Conservation (phyloP, 2,329 filamentous ascomycete species). For the Colletotrichum phormii region DNA sequence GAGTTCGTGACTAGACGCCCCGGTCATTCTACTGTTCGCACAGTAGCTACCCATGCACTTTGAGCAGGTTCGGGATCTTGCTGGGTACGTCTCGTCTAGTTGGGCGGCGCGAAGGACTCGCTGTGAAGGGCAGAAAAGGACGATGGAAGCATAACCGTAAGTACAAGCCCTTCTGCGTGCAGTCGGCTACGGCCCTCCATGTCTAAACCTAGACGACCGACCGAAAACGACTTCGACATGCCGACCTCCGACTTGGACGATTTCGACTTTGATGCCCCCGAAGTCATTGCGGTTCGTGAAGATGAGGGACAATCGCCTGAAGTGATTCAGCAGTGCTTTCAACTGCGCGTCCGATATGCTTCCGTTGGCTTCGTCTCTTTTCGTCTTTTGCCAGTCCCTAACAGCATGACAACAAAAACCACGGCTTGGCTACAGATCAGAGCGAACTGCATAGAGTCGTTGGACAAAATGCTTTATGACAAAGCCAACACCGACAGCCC, state of each 20-base stretch:
- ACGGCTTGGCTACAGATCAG: neutral
- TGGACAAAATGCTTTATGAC: neutral
- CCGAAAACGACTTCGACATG: neutral
- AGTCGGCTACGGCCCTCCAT: neutral
- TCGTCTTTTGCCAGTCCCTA: neutral
- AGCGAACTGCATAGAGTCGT: neutral
- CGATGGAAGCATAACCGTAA: neutral
- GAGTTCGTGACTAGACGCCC: constrained; percentile 10
- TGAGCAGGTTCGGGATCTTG: constrained; percentile 1
- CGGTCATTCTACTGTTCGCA: constrained; percentile 24
- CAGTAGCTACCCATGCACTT: constrained; percentile 7
- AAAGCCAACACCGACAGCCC: neutral
- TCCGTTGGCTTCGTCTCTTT: neutral
- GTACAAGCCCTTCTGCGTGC: neutral
- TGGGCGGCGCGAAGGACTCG: neutral
- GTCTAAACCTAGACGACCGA: neutral
- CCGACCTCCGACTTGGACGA: neutral
- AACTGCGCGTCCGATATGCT: neutral
- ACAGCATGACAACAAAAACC: neutral
- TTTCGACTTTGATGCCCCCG: neutral
- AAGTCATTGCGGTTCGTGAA: constrained; percentile 19
- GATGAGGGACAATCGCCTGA: neutral
- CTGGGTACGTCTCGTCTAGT: neutral
- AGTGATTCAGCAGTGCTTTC: neutral
- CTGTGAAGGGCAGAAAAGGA: neutral